Percentiles rank a stretch among this genome's conserved stretches.
phyloP scores from a whole-genome alignment of 2,329 filamentous ascomycete species.

The Monosporascus sp. region DNA sequence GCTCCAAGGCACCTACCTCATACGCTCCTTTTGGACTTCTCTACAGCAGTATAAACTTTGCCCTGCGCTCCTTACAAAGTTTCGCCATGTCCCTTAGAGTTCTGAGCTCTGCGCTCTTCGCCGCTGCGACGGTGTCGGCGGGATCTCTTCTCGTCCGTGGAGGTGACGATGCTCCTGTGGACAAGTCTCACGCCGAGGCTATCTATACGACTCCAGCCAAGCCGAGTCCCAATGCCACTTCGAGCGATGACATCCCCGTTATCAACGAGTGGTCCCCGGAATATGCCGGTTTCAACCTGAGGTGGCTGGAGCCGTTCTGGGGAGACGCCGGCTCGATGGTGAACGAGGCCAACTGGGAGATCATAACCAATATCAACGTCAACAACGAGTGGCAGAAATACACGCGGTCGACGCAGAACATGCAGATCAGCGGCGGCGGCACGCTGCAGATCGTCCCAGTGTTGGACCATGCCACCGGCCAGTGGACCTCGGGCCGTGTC shows the following conservation, averaged over 20 bases:
- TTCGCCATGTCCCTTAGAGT: not conserved
- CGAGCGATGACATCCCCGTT: constrained; percentile 7
- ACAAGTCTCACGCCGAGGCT: too few species aligned
- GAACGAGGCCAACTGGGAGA: constrained; percentile 39
- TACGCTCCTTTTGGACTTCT: not conserved
- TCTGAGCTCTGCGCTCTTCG: not conserved
- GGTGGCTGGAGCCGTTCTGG: constrained; percentile 42
- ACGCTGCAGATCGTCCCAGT: constrained; percentile 46
- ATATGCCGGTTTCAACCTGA: constrained; percentile 34
- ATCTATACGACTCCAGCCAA: too few species aligned
- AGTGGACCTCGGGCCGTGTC: constrained; percentile 47
- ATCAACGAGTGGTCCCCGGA: constrained; percentile 25
- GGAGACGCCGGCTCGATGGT: constrained; percentile 34
- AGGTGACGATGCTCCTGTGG: too few species aligned
- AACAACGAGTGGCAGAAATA: constrained; percentile 48
- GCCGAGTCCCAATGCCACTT: too few species aligned
- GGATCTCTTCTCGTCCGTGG: too few species aligned
- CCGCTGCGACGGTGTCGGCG: too few species aligned
- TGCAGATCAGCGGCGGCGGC: constrained; percentile 45
- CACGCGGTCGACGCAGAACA: constrained; percentile 36
- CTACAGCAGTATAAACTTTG: not conserved
- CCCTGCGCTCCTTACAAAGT: not conserved
- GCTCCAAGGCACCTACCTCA: not conserved
- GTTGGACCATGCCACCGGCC: constrained; percentile 29
- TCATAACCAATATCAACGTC: constrained; percentile 37